phyloP scores from a whole-genome alignment of 2,329 filamentous ascomycete genomes.

The Pyricularia grisea region DNA sequence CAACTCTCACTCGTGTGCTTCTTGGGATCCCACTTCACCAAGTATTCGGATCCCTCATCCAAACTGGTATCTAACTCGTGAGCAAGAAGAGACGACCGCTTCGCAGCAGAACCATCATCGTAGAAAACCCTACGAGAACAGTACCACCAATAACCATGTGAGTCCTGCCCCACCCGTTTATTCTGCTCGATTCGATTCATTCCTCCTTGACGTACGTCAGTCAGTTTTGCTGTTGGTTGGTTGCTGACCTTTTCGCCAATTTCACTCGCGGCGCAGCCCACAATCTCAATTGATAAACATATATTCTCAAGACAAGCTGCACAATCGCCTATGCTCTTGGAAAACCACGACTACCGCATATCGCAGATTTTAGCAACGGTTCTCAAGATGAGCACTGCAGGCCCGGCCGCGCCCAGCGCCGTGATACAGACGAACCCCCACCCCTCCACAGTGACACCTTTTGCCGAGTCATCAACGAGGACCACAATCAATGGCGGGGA shows the following conservation, averaged over 20 bases:
- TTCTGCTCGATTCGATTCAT: neutral
- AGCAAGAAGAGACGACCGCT: neutral
- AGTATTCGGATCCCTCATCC: neutral
- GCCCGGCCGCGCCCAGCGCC: constrained; percentile 2
- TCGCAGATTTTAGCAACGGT: neutral
- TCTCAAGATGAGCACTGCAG: neutral
- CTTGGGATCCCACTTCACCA: neutral
- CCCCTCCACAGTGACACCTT: constrained; percentile 10
- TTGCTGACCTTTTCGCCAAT: neutral
- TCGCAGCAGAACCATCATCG: neutral
- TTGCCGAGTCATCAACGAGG: constrained; percentile 7
- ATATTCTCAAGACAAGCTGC: neutral
- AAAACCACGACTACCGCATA: neutral
- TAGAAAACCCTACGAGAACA: neutral
- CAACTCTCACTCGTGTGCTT: neutral
- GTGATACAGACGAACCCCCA: constrained; percentile 7
- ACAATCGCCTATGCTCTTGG: neutral
- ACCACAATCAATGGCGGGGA: neutral
- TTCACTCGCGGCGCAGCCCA: neutral
- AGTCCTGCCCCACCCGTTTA: neutral
- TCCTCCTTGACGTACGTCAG: neutral
- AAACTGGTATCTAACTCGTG: neutral
- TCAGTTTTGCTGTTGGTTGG: neutral
- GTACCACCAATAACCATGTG: neutral
- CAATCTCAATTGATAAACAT: neutral